Percentiles rank a stretch among this genome's conserved stretches.
Conservation (phyloP, 202 grass and related monocot genomes). For the Panicum virgatum region DNA sequence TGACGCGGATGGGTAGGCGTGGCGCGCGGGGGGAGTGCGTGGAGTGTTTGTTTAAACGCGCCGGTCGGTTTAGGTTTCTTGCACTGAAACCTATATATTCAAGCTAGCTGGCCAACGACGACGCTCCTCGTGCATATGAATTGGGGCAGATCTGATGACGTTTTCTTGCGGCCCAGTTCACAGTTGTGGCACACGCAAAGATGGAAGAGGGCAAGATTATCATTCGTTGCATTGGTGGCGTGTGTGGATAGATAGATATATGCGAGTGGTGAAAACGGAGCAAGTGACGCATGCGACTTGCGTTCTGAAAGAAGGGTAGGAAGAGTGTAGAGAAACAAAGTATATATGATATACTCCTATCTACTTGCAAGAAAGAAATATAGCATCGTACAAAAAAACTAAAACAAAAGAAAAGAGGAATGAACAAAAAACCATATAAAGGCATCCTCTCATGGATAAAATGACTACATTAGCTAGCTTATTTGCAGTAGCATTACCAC, state of each 20-base stretch:
- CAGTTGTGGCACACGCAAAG: background rate
- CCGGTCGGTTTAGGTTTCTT: background rate
- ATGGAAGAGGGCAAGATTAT: background rate
- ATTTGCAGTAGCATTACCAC: too few relatives aligned
- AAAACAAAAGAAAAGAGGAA: too few relatives aligned
- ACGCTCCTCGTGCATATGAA: background rate
- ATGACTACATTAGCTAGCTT: too few relatives aligned
- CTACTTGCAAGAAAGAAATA: too few relatives aligned
- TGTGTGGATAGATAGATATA: background rate
- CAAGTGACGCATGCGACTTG: slow-evolving; percentile 26
- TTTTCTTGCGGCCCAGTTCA: background rate
- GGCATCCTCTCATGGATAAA: too few relatives aligned
- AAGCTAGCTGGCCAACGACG: background rate
- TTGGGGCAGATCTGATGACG: background rate
- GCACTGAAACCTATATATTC: background rate
- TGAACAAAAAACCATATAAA: too few relatives aligned
- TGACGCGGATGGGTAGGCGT: slow-evolving; percentile 35
- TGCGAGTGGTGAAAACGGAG: slow-evolving; percentile 3
- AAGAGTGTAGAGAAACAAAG: background rate
- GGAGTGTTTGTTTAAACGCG: slow-evolving; percentile 27
- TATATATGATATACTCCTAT: too few relatives aligned
- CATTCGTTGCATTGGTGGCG: background rate
- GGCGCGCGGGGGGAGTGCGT: slow-evolving; percentile 14
- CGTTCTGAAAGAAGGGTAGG: slow-evolving; percentile 30
- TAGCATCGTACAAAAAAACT: too few relatives aligned